Evolutionary conservation across 2,329 filamentous ascomycete genomes (phyloP).

Genomic region (Cryoendolithus antarcticus): DNA sequence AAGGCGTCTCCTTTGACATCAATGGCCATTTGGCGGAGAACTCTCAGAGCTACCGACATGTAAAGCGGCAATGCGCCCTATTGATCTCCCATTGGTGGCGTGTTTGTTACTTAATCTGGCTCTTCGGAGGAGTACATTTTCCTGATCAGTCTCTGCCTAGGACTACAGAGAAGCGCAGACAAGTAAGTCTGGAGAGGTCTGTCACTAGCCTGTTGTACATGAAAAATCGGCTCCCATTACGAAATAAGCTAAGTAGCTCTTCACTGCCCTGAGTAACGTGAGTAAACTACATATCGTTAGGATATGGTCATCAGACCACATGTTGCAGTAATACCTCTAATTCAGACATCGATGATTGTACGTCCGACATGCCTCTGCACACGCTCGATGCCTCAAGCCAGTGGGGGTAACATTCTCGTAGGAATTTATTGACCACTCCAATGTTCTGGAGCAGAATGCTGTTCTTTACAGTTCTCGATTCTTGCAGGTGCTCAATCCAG

Average conservation of each 20-base stretch:
- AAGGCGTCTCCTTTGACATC: conserved; percentile 1
- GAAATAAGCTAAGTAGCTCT: conserved; percentile 1
- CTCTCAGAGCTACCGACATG: conserved; percentile 39
- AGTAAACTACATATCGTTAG: conserved; percentile 1
- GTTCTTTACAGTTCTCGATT: conserved; percentile 1
- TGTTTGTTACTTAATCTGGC: conserved; percentile 1
- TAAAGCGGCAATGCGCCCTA: conserved; percentile 38
- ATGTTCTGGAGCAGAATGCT: neutral
- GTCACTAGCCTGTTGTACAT: conserved; percentile 1
- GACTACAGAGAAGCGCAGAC: conserved; percentile 1
- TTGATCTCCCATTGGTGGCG: conserved; percentile 1
- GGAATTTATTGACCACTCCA: conserved; percentile 1
- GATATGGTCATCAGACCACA: conserved; percentile 1
- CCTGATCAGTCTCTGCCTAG: conserved; percentile 1
- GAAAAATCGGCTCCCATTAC: conserved; percentile 1
- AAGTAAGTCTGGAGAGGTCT: conserved; percentile 1
- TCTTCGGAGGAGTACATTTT: conserved; percentile 1
- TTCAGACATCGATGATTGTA: conserved; percentile 1
- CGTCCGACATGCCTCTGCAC: conserved; percentile 1
- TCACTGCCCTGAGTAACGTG: neutral
- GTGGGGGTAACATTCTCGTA: conserved; percentile 1
- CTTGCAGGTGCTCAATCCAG: conserved; percentile 4
- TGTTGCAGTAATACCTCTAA: conserved; percentile 1
- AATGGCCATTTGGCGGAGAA: conserved; percentile 42
- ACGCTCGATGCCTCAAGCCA: conserved; percentile 1